Evolutionary conservation across 192 early-diverging fungal species (phyloP).

Genomic region (Backusella liffmaniae): DNA sequence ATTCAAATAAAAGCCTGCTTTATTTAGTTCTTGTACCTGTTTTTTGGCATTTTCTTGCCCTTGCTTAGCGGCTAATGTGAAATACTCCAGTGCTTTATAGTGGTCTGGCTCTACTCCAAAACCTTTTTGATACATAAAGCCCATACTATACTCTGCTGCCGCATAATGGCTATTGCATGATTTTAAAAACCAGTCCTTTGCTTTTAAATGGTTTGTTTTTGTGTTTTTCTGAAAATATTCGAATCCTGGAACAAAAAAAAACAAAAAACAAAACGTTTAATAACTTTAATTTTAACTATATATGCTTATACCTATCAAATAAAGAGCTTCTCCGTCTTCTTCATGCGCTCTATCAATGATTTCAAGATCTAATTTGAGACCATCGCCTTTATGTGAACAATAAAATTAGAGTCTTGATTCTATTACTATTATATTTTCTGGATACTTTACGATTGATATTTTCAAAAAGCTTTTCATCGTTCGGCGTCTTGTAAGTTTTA

Average conservation of each 20-base stretch:
- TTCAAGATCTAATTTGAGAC: neutral
- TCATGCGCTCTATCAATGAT: neutral
- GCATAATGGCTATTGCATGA: neutral
- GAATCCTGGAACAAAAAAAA: neutral
- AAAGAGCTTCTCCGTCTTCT: neutral
- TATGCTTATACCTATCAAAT: neutral
- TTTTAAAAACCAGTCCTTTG: constrained; percentile 4
- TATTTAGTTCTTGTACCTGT: neutral
- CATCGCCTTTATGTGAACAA: neutral
- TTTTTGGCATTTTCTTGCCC: neutral
- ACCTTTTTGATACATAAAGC: neutral
- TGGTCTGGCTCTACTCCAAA: neutral
- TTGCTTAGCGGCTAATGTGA: neutral
- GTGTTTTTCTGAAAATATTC: neutral
- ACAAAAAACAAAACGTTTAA: neutral
- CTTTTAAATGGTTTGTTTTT: constrained; percentile 3
- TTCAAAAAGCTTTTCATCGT: neutral
- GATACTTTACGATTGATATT: neutral
- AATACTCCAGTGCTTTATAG: neutral
- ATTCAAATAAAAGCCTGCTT: constrained; percentile 2
- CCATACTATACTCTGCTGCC: neutral
- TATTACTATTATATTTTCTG: neutral
- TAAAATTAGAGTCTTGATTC: neutral
- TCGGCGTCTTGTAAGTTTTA: neutral
- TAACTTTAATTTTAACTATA: neutral